phyloP scores from a whole-genome alignment of 768 basidiomycete species.

The Termitomyces sp. region DNA sequence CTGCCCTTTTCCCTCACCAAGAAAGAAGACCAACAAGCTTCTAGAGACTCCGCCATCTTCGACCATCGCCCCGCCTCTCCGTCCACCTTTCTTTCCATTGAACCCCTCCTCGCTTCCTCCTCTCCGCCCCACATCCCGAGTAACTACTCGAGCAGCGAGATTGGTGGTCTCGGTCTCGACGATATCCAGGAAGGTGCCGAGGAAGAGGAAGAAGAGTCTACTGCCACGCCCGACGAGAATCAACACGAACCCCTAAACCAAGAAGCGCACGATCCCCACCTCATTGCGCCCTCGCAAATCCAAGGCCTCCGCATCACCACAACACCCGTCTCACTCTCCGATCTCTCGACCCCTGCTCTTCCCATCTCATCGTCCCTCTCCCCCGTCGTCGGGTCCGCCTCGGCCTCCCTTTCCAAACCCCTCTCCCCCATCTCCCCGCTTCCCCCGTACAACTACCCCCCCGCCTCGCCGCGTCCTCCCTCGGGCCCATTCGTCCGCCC shows the following conservation, averaged over 20 bases:
- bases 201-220: conserved; percentile 45
- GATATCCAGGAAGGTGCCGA: conserved; percentile 65
- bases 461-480: conserved; percentile 10
- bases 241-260: conserved; percentile 11
- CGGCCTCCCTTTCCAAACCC: not conserved
- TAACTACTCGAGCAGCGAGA: conserved; percentile 18
- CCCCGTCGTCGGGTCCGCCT: conserved; percentile 5
- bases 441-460: conserved; percentile 17
- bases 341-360: conserved; percentile 12
- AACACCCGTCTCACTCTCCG: conserved; percentile 25
- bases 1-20: not conserved
- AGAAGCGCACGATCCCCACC: conserved; percentile 9
- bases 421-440: conserved; percentile 25
- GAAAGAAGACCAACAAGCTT: not conserved
- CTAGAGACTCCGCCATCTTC: not conserved
- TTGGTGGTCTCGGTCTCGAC: conserved; percentile 34
- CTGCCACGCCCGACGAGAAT: conserved; percentile 14
- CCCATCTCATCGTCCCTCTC: conserved; percentile 21
- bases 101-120: conserved; percentile 47
- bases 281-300: conserved; percentile 38
- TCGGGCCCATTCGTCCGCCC: conserved; percentile 8
- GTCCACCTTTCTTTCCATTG: conserved; percentile 33
- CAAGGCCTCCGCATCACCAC: conserved; percentile 59
- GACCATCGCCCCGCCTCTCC: conserved; percentile 9
- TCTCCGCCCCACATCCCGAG: conserved; percentile 14